These are phyloP conservation scores for Capsella rubella DNA, from an alignment of 441 rosid species.

Conservation along the genomic window DNA sequence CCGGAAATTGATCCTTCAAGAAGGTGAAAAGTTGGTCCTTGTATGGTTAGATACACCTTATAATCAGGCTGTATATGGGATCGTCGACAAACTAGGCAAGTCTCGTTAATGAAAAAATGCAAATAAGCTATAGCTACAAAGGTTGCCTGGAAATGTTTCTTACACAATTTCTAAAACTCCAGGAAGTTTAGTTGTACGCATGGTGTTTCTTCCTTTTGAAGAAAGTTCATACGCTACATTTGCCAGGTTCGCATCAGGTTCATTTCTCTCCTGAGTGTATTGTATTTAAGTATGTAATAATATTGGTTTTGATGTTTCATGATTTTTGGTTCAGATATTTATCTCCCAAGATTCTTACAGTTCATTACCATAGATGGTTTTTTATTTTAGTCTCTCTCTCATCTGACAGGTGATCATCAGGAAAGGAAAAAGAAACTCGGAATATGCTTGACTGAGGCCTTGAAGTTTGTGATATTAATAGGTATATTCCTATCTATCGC, in stretches of 20 bases:
- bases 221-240: slow-evolving; percentile 93
- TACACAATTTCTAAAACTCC: slow-evolving; percentile 25
- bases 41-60: slow-evolving; percentile 96
- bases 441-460: slow-evolving; percentile 73
- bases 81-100: slow-evolving; percentile 90
- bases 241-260: slow-evolving; percentile 99
- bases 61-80: slow-evolving; percentile 95
- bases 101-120: slow-evolving; percentile 31
- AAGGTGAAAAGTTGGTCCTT: slow-evolving; percentile 94
- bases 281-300: slow-evolving; percentile 10
- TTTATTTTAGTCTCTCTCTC: slow-evolving; percentile 13
- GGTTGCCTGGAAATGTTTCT: slow-evolving; percentile 21
- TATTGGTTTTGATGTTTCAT: slow-evolving; percentile 9
- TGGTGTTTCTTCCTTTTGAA: slow-evolving; percentile 96
- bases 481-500: slow-evolving; percentile 51
- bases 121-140: background rate
- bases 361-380: slow-evolving; percentile 5
- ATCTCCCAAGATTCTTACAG: slow-evolving; percentile 11
- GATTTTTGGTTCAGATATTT: background rate
- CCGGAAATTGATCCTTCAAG: slow-evolving; percentile 90
- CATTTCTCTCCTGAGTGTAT: slow-evolving; percentile 57
- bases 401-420: slow-evolving; percentile 62
- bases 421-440: slow-evolving; percentile 66
- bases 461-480: slow-evolving; percentile 87
- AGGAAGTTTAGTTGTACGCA: slow-evolving; percentile 95